Evolutionary conservation across 306 rosid genomes (phyloP), one percentile per base, ranked within the genome.

Genomic region (Castanea mollissima): DNA sequence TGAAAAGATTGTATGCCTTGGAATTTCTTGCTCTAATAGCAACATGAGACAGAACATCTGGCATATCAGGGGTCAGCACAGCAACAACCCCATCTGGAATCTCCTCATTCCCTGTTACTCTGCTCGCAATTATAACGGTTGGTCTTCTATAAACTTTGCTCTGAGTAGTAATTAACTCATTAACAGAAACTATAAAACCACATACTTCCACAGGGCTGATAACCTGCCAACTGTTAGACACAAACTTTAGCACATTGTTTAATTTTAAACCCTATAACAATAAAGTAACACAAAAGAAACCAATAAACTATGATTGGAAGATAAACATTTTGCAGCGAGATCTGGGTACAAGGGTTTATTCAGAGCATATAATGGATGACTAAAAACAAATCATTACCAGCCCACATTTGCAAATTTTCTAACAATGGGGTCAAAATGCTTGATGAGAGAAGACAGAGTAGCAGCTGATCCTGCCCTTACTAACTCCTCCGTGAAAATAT

Each of bases 21-120:
- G 57, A 71, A 69, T 78, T 85, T 70, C 88, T 81, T 70, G 85
- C 88, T 75, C 88, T 69, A 54, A 85, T 71, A 52, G 85, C 65
- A 54, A 81, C 81, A 70, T 85, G 88, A 25, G 88, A 85, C 29
- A 81, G 34, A 70, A 81, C 81, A 74, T 81, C 88, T 7, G 85
- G 85, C 29, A 38, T 70, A 78, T 85, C 88, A 27, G 80, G 74
- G 10, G 88, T 85, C 52, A 85, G 78, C 67, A 85, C 80, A 32
- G 85, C 85, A 58, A 85, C 88, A 18, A 56, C 80, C 35, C 88
- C 83, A 51, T 81, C 80, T 29, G 85, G 80, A 74, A 84, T 81
- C 77, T 84, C 85, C 75, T 84, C 85, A 13, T 84, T 80, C 63
- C 83, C 88, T 0, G 44, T 77, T 63, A 85, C 75, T 55, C 78